Base-by-base conservation (phyloP, 1,284 basidiomycete genomes). In the Pascua guehoae region DNA sequence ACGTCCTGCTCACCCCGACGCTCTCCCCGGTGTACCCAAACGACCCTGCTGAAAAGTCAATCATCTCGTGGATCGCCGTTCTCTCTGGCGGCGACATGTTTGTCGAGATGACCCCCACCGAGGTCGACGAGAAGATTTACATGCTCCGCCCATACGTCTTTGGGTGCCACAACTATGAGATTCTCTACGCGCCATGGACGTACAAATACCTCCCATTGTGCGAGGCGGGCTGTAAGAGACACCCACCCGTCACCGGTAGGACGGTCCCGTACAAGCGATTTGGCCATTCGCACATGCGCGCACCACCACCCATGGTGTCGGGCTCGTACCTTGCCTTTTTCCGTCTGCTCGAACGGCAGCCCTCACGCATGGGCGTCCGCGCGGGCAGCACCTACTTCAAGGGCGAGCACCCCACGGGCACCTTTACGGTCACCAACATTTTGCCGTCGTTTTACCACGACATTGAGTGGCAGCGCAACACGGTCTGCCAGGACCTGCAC, bases 81-180 rank as follows among this genome's bases (percentile, higher is more conserved):
- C 52, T 74, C 12, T 71, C 72, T 8, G 72, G 72, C 2, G 61
- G 54, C 46, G 66, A 69, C 53, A 48, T 66, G 12, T 56, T 56
- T 36, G 63, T 51, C 2, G 70, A 72, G 18, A 76, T 78, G 38
- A 74, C 67, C 0, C 57, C 66, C 2, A 68, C 71, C 12, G 78
- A 80, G 51, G 71, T 79, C n/a, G 79, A 81, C 53, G 77, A 81
- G 59, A 78, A 78, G 62, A 75, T 81, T 56, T 82, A 81, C 60
- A 75, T 81, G 18, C 67, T 81, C 16, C 72, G 80, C 14, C 81
- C 81, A 0, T 82, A 76, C 57, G 80, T 81, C 12, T 81, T 82
- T 63, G 80, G 79, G 0, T 78, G 78, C 17, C 79, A 80, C 11
- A 66, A 77, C 70, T 82, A 81, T 62, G 77, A 80, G 42, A 70